Base-by-base conservation (phyloP, 2,329 filamentous ascomycete species). In the Tolypocladium pustulatum region DNA sequence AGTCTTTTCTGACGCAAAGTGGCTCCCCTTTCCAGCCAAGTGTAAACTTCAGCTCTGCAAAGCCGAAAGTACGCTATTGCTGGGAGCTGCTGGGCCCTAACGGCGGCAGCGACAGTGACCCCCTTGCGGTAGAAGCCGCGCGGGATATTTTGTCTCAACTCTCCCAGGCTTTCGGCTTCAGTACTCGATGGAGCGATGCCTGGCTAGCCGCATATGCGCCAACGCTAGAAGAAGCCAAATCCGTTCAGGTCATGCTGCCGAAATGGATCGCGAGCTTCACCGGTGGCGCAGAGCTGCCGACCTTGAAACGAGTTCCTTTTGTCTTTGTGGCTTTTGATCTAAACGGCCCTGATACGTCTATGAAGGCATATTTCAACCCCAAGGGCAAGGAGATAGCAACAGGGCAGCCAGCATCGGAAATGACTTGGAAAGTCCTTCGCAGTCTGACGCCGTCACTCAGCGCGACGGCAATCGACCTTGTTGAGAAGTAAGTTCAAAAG, bases 341-440 rank as follows among this genome's bases (percentile, higher is more conserved):
- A 25, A 59, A 55, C 22, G 61, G 61, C 10, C 25, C 56, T 34
- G 34, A 51, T n/a, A 43, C 58, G 8, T 34, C 54, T 7, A 53
- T 59, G 54, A 63, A 63, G 53, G 43, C 56, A 0, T 63, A 63
- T 25, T 55, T 58, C 13, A 63, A 59, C 30, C 57, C 54, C 22
- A 61, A 60, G 58, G 51, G 37, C 34, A 63, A 60, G 43, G 61
- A 63, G 30, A 51, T 63, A 2, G 30, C 55, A 1, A 60, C 54
- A 4, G 60, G 57, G 8, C 40, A 30, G 15, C 27, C 57, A 13
- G 37, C 36, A n/a, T 41, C 38, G 4, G 57, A 55, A 0, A 4
- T 43, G 12, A 41, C 59, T 30, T 61, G 56, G 56, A 46, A 56
- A 4, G 30, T 53, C 3, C 55, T 61, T 20, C 58, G 58, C 32